These are phyloP conservation scores for Colletotrichum sp. DNA, from an alignment of 2,329 filamentous ascomycete species.

Conservation along the genomic window DNA sequence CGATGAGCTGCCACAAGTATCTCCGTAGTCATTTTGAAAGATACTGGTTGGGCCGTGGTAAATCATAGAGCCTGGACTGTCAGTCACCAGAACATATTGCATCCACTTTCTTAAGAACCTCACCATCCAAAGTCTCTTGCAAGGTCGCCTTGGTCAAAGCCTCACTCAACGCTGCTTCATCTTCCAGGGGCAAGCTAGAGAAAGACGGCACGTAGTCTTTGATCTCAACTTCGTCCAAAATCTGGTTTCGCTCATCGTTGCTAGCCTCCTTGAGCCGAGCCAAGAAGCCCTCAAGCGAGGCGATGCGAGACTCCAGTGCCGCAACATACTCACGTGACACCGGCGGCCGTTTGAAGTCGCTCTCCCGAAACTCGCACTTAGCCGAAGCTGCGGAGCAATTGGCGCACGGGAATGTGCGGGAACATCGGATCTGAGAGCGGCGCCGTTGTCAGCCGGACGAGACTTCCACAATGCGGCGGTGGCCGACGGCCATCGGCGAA, in stretches of 20 bases:
- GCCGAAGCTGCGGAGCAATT: slow-evolving; percentile 17
- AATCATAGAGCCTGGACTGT: slow-evolving; percentile 12
- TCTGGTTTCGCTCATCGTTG: slow-evolving; percentile 28
- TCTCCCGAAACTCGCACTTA: slow-evolving; percentile 22
- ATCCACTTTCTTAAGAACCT: neutral
- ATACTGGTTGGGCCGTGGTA: slow-evolving; percentile 29
- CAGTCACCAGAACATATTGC: neutral
- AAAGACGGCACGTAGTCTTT: slow-evolving; percentile 26
- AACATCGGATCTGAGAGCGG: slow-evolving; percentile 21
- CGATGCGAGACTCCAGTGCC: slow-evolving; percentile 28
- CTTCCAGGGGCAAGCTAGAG: neutral
- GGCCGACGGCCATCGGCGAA: neutral
- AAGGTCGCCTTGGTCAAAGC: slow-evolving; percentile 10
- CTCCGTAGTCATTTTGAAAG: slow-evolving; percentile 18
- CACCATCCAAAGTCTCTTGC: slow-evolving; percentile 12
- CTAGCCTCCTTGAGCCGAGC: slow-evolving; percentile 36
- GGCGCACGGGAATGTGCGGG: slow-evolving; percentile 20
- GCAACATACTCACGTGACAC: slow-evolving; percentile 30
- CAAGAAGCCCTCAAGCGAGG: slow-evolving; percentile 25
- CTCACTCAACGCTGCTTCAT: neutral
- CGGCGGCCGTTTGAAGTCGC: slow-evolving; percentile 21
- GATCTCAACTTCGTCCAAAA: slow-evolving; percentile 35
- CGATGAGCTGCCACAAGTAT: neutral
- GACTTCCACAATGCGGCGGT: neutral
- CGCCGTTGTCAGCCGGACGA: neutral